These are phyloP conservation scores for Phytophthora aleatoria DNA, from an alignment of 352 stramenopile species.

Conservation along the genomic window DNA sequence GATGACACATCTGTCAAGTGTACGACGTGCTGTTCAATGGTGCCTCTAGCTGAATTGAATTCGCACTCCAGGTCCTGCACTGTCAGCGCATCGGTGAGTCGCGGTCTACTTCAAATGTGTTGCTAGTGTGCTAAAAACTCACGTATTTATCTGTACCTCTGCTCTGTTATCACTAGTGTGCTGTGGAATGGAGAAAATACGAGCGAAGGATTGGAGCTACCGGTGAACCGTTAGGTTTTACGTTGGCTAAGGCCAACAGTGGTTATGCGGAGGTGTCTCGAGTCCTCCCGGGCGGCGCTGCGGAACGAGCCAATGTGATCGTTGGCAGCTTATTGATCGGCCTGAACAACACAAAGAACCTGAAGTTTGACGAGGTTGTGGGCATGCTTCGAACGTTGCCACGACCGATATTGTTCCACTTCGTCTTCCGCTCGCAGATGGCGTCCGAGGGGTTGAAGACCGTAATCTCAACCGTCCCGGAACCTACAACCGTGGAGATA, in stretches of 20 bases:
- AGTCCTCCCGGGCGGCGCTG: constrained; percentile 58
- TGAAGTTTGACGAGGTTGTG: constrained; percentile 79
- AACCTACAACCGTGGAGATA: constrained; percentile 62
- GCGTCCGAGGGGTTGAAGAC: constrained; percentile 22
- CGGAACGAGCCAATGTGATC: constrained; percentile 63
- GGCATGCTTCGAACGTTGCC: constrained; percentile 51
- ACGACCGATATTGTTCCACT: constrained; percentile 70
- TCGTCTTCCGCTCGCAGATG: constrained; percentile 53
- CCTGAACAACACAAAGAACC: constrained; percentile 59
- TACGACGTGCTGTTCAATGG: constrained; percentile 61
- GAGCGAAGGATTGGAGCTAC: constrained; percentile 53
- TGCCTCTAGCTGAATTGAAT: constrained; percentile 59
- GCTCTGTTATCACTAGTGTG: constrained; percentile 23
- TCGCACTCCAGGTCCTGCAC: constrained; percentile 65
- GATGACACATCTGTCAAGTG: constrained; percentile 58
- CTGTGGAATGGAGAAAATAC: constrained; percentile 65
- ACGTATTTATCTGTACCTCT: constrained; percentile 4
- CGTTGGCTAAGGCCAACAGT: constrained; percentile 65
- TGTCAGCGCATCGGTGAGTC: constrained; percentile 46
- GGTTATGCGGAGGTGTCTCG: constrained; percentile 76
- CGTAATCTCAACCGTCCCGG: constrained; percentile 61
- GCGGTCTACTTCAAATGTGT: neutral
- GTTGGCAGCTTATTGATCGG: constrained; percentile 80
- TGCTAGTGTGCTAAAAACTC: neutral
- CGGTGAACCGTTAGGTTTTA: constrained; percentile 64